These are phyloP conservation scores for Rhododendron kiyosumense DNA, from an alignment of 148 eudicot genomes.

Conservation along the genomic window DNA sequence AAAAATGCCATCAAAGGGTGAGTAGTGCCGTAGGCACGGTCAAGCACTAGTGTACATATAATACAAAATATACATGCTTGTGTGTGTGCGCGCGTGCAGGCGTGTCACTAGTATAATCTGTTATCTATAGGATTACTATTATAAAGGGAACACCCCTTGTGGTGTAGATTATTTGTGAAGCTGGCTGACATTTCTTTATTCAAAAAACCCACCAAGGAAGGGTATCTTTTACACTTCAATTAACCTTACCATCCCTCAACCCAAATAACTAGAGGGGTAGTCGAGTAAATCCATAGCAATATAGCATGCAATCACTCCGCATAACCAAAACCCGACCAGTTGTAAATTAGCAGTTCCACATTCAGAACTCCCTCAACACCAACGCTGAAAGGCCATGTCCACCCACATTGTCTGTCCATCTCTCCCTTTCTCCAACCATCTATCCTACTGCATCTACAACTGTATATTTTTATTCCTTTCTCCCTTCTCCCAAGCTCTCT, in stretches of 20 bases:
- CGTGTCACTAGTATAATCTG: background rate
- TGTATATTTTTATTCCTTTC: background rate
- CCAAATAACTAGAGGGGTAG: background rate
- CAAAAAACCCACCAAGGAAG: background rate
- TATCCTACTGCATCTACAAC: background rate
- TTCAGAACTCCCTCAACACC: background rate
- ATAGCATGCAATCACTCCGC: background rate
- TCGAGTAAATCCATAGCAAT: background rate
- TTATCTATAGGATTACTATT: background rate
- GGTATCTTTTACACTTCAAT: background rate
- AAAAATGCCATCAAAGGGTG: no score
- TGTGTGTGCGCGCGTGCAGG: background rate
- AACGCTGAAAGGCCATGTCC: background rate
- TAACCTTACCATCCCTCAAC: background rate
- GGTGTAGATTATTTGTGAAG: background rate
- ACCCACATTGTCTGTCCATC: background rate
- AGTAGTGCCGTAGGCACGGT: no score
- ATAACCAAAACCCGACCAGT: background rate
- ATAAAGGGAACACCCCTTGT: background rate
- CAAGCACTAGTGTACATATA: no score
- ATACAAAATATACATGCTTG: background rate
- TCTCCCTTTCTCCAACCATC: background rate
- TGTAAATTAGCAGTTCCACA: background rate
- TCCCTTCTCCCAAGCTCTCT: background rate
- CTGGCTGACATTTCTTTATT: background rate